These are phyloP conservation scores for Syzygium malaccense DNA, from an alignment of 441 rosid genomes.

Conservation along the genomic window DNA sequence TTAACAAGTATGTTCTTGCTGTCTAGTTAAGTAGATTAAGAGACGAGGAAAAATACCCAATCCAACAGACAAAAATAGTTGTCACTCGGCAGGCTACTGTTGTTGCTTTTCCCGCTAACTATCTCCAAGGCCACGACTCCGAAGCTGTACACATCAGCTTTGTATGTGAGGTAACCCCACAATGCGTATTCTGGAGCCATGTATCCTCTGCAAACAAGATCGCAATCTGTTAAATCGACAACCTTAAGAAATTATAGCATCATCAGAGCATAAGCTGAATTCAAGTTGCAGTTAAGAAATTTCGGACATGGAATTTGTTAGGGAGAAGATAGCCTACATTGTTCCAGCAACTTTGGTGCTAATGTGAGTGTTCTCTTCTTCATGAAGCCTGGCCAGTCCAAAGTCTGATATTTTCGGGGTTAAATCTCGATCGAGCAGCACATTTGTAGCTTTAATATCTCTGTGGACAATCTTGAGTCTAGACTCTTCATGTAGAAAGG, in stretches of 20 bases:
- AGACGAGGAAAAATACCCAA: background rate
- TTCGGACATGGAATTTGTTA: background rate
- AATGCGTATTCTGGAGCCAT: conserved; percentile 43
- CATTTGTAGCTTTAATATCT: conserved; percentile 6
- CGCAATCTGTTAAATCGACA: background rate
- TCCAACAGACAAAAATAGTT: background rate
- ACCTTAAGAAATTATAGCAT: background rate
- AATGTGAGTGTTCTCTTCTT: conserved; percentile 9
- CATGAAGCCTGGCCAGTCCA: conserved; percentile 10
- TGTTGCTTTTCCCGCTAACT: conserved; percentile 3
- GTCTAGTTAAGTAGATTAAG: background rate
- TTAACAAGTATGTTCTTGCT: background rate
- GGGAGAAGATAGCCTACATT: background rate
- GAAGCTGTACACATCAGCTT: conserved; percentile 43
- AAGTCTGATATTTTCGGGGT: conserved; percentile 9
- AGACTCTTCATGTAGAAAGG: conserved; percentile 13
- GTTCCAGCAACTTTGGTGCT: conserved; percentile 7
- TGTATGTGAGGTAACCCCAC: conserved; percentile 30
- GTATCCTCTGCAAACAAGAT: background rate
- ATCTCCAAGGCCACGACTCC: conserved; percentile 36
- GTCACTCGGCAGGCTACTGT: background rate
- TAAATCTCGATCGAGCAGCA: background rate
- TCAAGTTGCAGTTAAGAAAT: conserved; percentile 23
- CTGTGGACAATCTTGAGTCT: conserved; percentile 5
- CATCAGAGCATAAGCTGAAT: conserved; percentile 25